Evolutionary conservation across 1,139 yeast species (phyloP).

Genomic region (Pneumocystis carinii): DNA sequence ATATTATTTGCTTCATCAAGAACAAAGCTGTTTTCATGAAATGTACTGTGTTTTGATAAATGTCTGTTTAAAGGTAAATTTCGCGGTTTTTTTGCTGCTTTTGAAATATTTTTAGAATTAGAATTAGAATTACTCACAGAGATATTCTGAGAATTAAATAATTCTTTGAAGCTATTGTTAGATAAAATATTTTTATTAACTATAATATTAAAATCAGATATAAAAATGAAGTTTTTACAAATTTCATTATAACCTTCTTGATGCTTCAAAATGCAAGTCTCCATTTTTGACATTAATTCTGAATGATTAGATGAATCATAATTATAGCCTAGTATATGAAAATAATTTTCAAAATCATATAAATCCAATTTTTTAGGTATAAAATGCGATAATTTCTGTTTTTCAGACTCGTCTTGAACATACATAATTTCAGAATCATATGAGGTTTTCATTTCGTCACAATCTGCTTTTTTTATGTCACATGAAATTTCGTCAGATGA

Average conservation of each 20-base stretch:
- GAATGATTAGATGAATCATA: neutral
- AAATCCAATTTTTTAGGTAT: neutral
- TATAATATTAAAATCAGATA: neutral
- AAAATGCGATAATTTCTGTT: neutral
- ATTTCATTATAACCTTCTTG: neutral
- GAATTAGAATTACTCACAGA: neutral
- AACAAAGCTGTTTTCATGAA: neutral
- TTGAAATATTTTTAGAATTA: neutral
- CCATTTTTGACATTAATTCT: neutral
- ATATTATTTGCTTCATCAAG: neutral
- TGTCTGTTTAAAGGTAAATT: neutral
- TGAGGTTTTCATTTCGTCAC: neutral
- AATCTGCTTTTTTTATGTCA: neutral
- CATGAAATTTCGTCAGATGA: neutral
- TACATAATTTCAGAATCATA: neutral
- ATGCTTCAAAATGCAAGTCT: too few relatives aligned
- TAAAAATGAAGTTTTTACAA: neutral
- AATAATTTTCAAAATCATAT: neutral
- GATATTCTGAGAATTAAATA: neutral
- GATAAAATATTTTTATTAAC: neutral
- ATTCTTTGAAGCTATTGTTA: neutral
- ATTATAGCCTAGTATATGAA: neutral
- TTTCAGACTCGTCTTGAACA: neutral
- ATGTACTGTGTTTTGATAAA: neutral
- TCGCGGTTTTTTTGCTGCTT: neutral